Conservation (phyloP, 306 rosid genomes). For the Trifolium fragiferum region DNA sequence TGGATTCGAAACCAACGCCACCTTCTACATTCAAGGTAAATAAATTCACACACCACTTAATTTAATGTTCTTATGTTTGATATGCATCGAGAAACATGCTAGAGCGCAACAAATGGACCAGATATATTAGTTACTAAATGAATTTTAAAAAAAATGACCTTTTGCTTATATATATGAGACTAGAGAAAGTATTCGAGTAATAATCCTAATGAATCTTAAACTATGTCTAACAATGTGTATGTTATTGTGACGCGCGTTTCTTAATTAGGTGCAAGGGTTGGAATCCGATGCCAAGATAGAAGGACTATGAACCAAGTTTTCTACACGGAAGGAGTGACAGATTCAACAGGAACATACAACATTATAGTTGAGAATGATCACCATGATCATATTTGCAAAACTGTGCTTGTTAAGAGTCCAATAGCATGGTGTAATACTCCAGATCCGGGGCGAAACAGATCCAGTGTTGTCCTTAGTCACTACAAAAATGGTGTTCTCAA, state of each 20-base stretch:
- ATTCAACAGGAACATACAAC: constrained; percentile 55
- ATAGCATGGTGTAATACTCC: constrained; percentile 43
- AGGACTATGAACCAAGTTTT: constrained; percentile 37
- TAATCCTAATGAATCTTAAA: too few species aligned
- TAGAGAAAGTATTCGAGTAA: too few species aligned
- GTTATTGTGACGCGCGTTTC: background rate
- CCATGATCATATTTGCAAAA: constrained; percentile 57
- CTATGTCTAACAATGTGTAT: too few species aligned
- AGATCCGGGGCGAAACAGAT: constrained; percentile 56
- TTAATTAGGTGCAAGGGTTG: constrained; percentile 69
- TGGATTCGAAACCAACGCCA: constrained; percentile 75
- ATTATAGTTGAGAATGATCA: constrained; percentile 59
- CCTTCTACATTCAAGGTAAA: constrained; percentile 52
- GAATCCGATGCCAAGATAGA: constrained; percentile 61
- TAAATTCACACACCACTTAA: background rate
- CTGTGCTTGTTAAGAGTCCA: constrained; percentile 60
- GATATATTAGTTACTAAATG: too few species aligned
- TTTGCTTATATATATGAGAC: too few species aligned
- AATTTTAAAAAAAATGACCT: too few species aligned
- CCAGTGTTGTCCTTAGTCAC: constrained; percentile 62
- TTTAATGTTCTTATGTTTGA: too few species aligned
- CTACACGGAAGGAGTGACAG: constrained; percentile 54
- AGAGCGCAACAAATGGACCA: too few species aligned
- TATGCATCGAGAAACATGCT: too few species aligned
- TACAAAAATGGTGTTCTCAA: constrained; percentile 56